Evolutionary conservation across 352 stramenopile genomes (phyloP), one percentile per base, ranked within the genome.

Genomic region (Phytophthora hybrid): DNA sequence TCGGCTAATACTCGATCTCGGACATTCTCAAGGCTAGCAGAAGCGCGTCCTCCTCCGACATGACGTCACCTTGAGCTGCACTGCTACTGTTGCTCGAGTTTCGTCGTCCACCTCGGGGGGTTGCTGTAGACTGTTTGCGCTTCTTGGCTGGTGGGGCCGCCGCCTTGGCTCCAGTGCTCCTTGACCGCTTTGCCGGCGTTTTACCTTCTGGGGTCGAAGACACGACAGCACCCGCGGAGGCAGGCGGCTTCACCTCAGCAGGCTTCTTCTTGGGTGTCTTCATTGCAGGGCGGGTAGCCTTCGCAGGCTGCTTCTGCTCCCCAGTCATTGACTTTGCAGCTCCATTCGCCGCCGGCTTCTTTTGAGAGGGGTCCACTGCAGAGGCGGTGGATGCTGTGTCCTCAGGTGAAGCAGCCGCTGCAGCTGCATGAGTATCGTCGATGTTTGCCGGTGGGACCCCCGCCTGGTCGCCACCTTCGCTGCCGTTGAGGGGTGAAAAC

Each of bases 1-100:
- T 11, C 44, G 2, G 46, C 21, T 77, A 84, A 77, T 82, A 84
- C 69, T 84, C 78, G 49, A 84, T 73, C 34, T 84, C 71, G 8
- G 78, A 84, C 49, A 80, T 80, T 32, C 76, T 73, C 31, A 84
- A 65, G 47, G 78, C 78, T 65, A 84, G 69, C 54, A 80, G 63
- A 32, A 84, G 54, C 41, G 74, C 78, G 41, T 84, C 74, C 46
- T 82, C 71, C 49, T 82, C 74, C 18, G 74, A 78, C 67, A 76
- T 58, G 31, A 77, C 19, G 21, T 73, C 65, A 55, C 23, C 55
- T 70, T 70, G 70, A 11, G 29, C 54, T 51, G 34, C 69, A 34
- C 9, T 18, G 31, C 41, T 71, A 21, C 39, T 65, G 23, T n/a
- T 73, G n/a, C 49, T 19, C 7, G 57, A 63, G 21, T 34, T 18